Evolutionary conservation across 371 early-diverging fungal genomes (phyloP), one percentile per base, ranked within the genome.

Genomic region (Chytridium lagenaria): DNA sequence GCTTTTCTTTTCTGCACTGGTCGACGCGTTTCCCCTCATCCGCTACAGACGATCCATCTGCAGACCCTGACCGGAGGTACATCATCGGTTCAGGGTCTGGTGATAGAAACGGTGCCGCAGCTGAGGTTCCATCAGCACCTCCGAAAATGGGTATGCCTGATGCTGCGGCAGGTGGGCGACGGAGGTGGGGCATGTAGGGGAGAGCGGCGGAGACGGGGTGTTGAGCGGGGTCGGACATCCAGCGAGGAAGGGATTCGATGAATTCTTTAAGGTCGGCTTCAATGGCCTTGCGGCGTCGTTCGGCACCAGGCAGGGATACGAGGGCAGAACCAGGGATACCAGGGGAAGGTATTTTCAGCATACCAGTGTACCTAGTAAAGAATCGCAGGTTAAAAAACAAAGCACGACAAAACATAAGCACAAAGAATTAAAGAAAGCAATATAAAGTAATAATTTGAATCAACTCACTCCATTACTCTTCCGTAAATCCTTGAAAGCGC

Each of bases 381-480:
- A 37, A 19, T 7, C 26, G 19, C 19, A 7, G 15, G 33, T 34
- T 12, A 61, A 7, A 61, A 61, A 15, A 26, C 7, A 61, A 7
- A 38, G 12, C 63, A 38, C 26, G 5, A 31, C 3, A 7, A 38
- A 66, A 61, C 7, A 34, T 33, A 5, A 61, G 10, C 3, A 61
- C 15, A 37, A 15, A 28, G 36, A 61, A 28, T 2, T 33, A 37
- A 61, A 34, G 16, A 10, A 61, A 61, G 61, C 7, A 66, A 40
- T 16, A 66, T 5, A 40, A 16, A 37, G 33, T 39, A 26, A 61
- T 33, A n/a, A 28, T 16, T 3, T 10, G 23, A 12, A 37, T 23
- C 7, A 28, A 68, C 68, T 68, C 68, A 68, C 68, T 68, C 68
- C 52, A 68, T 51, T 2, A 68, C 68, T 26, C 68, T 39, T 34